Conservation (phyloP, 2,329 filamentous ascomycete genomes). For the Immersiporthe knoxdaviesiana region DNA sequence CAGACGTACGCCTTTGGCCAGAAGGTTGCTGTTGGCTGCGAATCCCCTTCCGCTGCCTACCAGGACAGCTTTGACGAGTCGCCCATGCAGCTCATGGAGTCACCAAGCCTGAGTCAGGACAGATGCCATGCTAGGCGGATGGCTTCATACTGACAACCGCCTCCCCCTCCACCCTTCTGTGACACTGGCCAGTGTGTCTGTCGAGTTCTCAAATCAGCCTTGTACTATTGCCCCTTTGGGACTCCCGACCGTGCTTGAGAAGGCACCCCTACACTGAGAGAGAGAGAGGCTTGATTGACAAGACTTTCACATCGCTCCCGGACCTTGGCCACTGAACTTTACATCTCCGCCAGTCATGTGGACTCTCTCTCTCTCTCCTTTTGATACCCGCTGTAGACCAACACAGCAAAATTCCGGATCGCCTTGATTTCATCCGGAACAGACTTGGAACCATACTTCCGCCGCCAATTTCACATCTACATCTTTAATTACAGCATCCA, state of each 20-base stretch:
- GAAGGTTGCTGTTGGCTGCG: constrained; percentile 58
- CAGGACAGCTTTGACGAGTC: constrained; percentile 46
- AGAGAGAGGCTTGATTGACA: not conserved
- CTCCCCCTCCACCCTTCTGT: constrained; percentile 12
- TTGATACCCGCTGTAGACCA: constrained; percentile 2
- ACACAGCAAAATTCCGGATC: constrained; percentile 20
- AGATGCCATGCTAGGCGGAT: constrained; percentile 62
- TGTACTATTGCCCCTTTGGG: not conserved
- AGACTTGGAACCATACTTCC: constrained; percentile 13
- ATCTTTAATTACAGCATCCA: constrained; percentile 29
- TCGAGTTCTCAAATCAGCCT: constrained; percentile 12
- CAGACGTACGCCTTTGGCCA: constrained; percentile 96
- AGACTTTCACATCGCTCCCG: not conserved
- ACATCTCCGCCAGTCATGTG: not conserved
- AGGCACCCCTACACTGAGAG: too few relatives aligned
- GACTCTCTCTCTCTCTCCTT: constrained; percentile 12
- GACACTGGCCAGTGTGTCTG: not conserved
- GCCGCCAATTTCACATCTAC: constrained; percentile 22
- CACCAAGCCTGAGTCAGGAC: constrained; percentile 50
- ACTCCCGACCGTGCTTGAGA: not conserved
- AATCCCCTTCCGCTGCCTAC: constrained; percentile 62
- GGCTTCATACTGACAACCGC: constrained; percentile 54
- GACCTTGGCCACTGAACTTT: not conserved
- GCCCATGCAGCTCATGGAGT: constrained; percentile 49
- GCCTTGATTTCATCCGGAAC: not conserved